Evolutionary conservation across 2,329 filamentous ascomycete genomes (phyloP), one percentile per base, ranked within the genome.

Genomic region (Apiospora pterosperma): DNA sequence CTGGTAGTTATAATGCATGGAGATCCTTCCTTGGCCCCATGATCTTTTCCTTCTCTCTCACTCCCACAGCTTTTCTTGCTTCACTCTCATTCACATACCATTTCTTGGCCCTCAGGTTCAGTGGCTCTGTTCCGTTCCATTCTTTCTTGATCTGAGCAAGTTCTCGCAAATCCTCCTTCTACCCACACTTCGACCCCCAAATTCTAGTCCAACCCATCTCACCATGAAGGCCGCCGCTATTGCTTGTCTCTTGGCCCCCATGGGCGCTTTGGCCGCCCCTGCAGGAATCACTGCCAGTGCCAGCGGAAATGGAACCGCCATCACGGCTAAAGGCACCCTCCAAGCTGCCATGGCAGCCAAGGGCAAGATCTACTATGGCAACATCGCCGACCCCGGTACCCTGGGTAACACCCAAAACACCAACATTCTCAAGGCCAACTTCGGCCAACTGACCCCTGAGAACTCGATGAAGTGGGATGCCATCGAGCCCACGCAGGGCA

Each of bases 381-480:
- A 82, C 19, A 81, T 79, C 63, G 80, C 84, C 2, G 88, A 91
- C 71, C 79, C 84, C 71, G 78, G 78, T 66, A 81, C 78, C 14
- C 82, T 91, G 5, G 78, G 73, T 41, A 73, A 78, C 12, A 80
- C 78, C 63, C 79, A 82, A 68, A 85, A 83, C 65, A 81, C 81
- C 19, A 80, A 80, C 64, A 81, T 89, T 71, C 85, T 91, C 74
- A 81, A 83, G 67, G 78, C 80, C 62, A 79, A 89, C 75, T 91
- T 90, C 67, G 88, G 88, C 21, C 84, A 87, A 73, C 79, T 91
- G 21, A 90, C 88, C 0, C 83, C 85, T 2, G 89, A 91, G 80
- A 91, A 92, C 81, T 86, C 82, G 73, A 89, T 90, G 84, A 91
- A 91, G 77, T 91, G 88, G 88, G 86, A 90, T 69, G 77, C 83